Conservation (phyloP, 1,139 yeast species). For the Casaregolazyma lundiana region DNA sequence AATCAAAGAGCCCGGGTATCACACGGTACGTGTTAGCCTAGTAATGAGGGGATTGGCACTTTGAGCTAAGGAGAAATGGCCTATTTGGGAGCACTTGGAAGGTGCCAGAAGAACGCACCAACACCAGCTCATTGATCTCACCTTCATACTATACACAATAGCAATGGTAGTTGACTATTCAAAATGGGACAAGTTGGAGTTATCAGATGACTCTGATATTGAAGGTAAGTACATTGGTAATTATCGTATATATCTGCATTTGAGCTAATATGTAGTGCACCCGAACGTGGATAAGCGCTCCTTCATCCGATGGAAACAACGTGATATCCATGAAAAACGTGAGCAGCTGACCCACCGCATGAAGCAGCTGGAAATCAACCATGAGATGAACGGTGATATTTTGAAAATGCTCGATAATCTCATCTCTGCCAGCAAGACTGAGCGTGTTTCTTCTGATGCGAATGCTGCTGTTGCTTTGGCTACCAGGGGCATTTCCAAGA, state of each 20-base stretch:
- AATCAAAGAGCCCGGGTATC: neutral
- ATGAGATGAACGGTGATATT: conserved; percentile 70
- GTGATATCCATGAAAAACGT: conserved; percentile 93
- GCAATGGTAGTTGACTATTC: conserved; percentile 71
- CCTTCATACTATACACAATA: neutral
- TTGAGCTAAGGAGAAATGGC: neutral
- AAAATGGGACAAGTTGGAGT: conserved; percentile 94
- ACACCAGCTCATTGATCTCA: neutral
- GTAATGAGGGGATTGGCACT: neutral
- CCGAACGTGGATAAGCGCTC: conserved; percentile 96
- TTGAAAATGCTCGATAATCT: conserved; percentile 68
- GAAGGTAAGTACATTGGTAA: conserved; percentile 40
- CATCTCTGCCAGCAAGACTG: conserved; percentile 34
- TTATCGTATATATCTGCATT: neutral
- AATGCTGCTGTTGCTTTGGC: conserved; percentile 31
- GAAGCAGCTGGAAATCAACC: conserved; percentile 66
- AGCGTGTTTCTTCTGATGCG: conserved; percentile 33
- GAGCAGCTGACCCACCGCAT: conserved; percentile 73
- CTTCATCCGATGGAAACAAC: conserved; percentile 93
- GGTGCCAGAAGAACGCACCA: neutral
- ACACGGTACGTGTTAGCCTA: neutral
- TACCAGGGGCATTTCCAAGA: conserved; percentile 17
- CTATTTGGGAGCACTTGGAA: neutral
- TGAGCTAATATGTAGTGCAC: conserved; percentile 50
- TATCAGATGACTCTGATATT: conserved; percentile 92